phyloP scores from a whole-genome alignment of 306 rosid species.

The Macrotyloma uniflorum region DNA sequence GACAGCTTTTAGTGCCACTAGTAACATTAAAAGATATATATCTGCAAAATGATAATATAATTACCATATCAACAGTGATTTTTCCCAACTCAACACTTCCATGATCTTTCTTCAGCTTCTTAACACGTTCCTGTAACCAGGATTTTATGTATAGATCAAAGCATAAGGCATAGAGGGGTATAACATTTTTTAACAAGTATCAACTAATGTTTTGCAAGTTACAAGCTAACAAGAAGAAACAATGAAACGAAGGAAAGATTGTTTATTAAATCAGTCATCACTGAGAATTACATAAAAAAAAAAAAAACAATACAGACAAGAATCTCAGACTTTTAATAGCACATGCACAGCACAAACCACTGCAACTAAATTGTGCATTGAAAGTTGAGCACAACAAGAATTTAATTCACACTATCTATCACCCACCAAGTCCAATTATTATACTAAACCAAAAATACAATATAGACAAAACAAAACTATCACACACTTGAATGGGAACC shows the following conservation, averaged over 20 bases:
- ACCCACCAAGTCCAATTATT: constrained; percentile 23
- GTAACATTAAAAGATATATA: constrained; percentile 14
- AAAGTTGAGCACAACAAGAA: constrained; percentile 10
- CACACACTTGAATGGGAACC: background rate
- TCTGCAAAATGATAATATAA: constrained; percentile 3
- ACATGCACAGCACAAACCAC: background rate
- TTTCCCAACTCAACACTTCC: constrained; percentile 89
- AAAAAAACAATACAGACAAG: too few relatives aligned
- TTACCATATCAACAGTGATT: constrained; percentile 91
- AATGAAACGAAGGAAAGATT: constrained; percentile 5
- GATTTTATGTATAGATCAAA: background rate
- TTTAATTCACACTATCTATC: constrained; percentile 10
- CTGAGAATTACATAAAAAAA: too few relatives aligned
- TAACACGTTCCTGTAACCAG: constrained; percentile 81
- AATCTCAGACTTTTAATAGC: constrained; percentile 19
- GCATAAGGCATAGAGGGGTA: background rate
- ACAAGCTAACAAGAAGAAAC: constrained; percentile 17
- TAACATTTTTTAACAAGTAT: background rate
- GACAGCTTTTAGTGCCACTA: constrained; percentile 9
- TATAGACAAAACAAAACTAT: background rate
- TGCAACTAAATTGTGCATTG: background rate
- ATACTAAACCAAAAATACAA: constrained; percentile 14
- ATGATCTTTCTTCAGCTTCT: constrained; percentile 80
- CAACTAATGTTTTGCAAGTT: constrained; percentile 11
- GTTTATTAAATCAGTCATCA: constrained; percentile 8